These are phyloP conservation scores for Hippophae gyantsensis DNA, from an alignment of 306 rosid species.

Conservation along the genomic window DNA sequence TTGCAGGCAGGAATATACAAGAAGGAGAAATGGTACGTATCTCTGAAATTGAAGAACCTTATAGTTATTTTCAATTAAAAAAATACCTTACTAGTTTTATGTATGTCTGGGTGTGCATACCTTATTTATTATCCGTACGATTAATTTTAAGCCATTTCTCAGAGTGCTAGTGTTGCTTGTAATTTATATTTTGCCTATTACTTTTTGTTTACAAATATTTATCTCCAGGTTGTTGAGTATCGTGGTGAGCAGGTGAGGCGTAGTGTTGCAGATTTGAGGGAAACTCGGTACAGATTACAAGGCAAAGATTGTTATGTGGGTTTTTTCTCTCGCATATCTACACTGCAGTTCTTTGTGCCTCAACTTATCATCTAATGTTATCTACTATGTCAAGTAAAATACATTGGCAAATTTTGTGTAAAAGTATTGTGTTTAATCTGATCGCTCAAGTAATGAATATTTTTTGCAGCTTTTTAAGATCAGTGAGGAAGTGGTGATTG, in stretches of 20 bases:
- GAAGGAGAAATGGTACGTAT: conserved; percentile 89
- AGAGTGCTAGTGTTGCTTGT: not conserved
- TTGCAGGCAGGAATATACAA: conserved; percentile 79
- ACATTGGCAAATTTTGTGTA: not conserved
- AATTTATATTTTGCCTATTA: conserved; percentile 4
- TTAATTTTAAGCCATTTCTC: not conserved
- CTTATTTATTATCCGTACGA: not conserved
- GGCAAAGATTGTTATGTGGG: conserved; percentile 98
- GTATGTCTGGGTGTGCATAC: not conserved
- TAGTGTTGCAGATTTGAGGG: conserved; percentile 83
- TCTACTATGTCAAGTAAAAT: not conserved
- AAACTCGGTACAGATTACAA: conserved; percentile 54
- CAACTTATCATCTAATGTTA: not conserved
- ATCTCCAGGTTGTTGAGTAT: conserved; percentile 74
- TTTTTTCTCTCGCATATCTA: not conserved
- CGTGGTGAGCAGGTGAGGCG: conserved; percentile 85
- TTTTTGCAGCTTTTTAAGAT: conserved; percentile 90
- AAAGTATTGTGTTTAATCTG: not conserved
- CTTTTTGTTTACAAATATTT: not conserved
- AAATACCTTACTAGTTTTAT: not conserved
- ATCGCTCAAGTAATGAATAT: conserved; percentile 15
- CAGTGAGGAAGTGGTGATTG: conserved; percentile 87
- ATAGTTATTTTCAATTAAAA: not conserved
- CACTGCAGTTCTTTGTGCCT: conserved; percentile 2
- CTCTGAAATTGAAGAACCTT: not conserved